These are phyloP conservation scores for Mycena albidolilacea DNA, from an alignment of 768 basidiomycete genomes.

Conservation along the genomic window DNA sequence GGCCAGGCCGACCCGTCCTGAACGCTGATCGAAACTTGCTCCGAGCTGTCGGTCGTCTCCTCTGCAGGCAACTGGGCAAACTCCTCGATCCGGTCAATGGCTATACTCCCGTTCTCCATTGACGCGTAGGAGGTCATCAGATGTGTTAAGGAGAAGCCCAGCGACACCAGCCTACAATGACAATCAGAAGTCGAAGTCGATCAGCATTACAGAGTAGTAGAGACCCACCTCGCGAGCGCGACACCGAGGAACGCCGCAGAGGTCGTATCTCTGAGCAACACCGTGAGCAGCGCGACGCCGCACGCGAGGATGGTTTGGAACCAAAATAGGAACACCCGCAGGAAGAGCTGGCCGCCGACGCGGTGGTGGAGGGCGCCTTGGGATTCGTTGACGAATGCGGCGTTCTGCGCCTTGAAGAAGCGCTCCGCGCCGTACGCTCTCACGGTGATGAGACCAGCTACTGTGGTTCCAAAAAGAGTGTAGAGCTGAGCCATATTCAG, in stretches of 20 bases:
- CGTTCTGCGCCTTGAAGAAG: conserved; percentile 28
- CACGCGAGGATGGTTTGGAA: conserved; percentile 33
- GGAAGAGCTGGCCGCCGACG: conserved; percentile 24
- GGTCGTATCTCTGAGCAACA: conserved; percentile 22
- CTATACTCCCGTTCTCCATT: conserved; percentile 28
- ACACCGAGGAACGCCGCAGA: conserved; percentile 30
- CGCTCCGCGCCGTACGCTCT: conserved; percentile 17
- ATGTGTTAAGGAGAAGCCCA: conserved; percentile 14
- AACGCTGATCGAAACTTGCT: not conserved
- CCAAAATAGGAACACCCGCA: conserved; percentile 30
- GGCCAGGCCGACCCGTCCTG: conserved; percentile 26
- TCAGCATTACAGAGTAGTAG: not conserved
- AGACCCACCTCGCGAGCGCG: conserved; percentile 15
- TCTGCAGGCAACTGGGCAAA: conserved; percentile 27
- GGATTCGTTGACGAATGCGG: conserved; percentile 27
- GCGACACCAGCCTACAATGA: conserved; percentile 16
- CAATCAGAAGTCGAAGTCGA: not conserved
- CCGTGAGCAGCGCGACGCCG: conserved; percentile 23
- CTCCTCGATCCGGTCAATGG: conserved; percentile 32
- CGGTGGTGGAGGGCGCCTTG: conserved; percentile 34
- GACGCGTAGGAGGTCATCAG: conserved; percentile 18
- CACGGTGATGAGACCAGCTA: conserved; percentile 29
- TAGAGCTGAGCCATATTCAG: conserved; percentile 17
- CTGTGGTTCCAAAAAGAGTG: conserved; percentile 31
- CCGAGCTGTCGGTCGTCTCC: conserved; percentile 1